phyloP scores from a whole-genome alignment of 768 basidiomycete genomes.

The Mycena kentingensis region DNA sequence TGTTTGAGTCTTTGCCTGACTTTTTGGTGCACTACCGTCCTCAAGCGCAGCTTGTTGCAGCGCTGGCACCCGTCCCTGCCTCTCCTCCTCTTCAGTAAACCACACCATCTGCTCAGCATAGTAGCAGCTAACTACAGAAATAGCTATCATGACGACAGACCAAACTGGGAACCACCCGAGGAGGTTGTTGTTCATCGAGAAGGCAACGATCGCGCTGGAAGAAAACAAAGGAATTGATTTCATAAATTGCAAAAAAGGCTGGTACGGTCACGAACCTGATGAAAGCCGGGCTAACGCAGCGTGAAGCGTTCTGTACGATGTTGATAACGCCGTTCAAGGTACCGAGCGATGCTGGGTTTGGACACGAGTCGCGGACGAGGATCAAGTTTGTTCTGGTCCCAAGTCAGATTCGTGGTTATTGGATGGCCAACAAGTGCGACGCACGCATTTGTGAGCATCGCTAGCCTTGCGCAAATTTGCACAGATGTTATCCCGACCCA shows the following conservation, averaged over 20 bases:
- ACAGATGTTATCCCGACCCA: conserved; percentile 55
- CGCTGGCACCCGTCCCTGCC: no score
- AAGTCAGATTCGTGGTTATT: background rate
- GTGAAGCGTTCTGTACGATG: conserved; percentile 57
- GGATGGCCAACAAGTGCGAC: conserved; percentile 29
- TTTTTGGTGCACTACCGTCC: no score
- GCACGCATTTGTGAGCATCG: conserved; percentile 56
- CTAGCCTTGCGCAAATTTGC: conserved; percentile 45
- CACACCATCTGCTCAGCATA: conserved; percentile 16
- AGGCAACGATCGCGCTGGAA: conserved; percentile 61
- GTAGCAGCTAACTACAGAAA: conserved; percentile 41
- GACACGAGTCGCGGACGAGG: conserved; percentile 55
- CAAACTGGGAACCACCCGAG: conserved; percentile 55
- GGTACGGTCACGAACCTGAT: conserved; percentile 43
- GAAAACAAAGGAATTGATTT: background rate
- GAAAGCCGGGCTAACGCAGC: conserved; percentile 60
- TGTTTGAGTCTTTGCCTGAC: no score
- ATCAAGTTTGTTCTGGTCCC: conserved; percentile 59
- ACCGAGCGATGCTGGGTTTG: conserved; percentile 54
- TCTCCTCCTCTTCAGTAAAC: conserved; percentile 5
- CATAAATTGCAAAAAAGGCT: background rate
- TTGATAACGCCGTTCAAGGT: conserved; percentile 67
- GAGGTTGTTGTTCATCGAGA: conserved; percentile 50
- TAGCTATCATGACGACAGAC: conserved; percentile 52
- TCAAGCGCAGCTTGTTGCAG: no score